A percentile compares a stretch with the other conserved stretches of the same genome.
phyloP scores from a whole-genome alignment of 148 eudicot genomes.

The Linanthus parryae region DNA sequence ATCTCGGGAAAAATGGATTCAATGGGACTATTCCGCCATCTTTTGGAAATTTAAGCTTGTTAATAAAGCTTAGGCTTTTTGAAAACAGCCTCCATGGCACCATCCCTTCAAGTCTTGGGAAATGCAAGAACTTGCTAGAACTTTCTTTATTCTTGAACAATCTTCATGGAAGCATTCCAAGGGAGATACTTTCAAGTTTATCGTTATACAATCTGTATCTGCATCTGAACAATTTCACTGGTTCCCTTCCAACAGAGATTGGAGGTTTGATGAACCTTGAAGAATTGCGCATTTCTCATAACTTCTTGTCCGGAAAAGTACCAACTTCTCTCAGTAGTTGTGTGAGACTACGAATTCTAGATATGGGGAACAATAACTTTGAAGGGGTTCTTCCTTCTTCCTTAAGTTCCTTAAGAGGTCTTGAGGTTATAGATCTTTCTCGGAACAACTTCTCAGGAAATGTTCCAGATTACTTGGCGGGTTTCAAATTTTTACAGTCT shows the following conservation, averaged over 20 bases:
- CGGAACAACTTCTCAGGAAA: constrained; percentile 9
- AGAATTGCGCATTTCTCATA: not conserved
- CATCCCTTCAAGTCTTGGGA: constrained; percentile 11
- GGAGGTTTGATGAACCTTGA: too few relatives aligned
- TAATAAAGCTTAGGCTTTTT: not conserved
- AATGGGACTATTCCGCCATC: constrained; percentile 7
- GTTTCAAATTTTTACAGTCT: too few relatives aligned
- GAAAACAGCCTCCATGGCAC: constrained; percentile 4
- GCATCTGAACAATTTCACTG: constrained; percentile 1
- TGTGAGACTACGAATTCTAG: not conserved
- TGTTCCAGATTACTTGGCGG: too few relatives aligned
- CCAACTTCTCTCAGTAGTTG: not conserved
- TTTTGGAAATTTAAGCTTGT: constrained; percentile 10
- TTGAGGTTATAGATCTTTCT: not conserved
- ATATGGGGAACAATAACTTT: not conserved
- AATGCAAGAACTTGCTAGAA: constrained; percentile 1
- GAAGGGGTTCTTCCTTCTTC: not conserved
- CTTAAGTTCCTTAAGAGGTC: too few relatives aligned
- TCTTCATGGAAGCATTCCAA: constrained; percentile 11
- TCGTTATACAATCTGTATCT: not conserved
- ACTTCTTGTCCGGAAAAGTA: not conserved
- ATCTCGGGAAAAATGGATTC: not conserved
- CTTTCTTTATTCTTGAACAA: constrained; percentile 7
- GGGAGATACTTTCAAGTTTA: not conserved
- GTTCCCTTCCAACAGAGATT: constrained; percentile 9